Percentiles rank a stretch among this genome's conserved stretches.
phyloP scores from a whole-genome alignment of 371 early-diverging fungal genomes.

The Mucor velutinosus region DNA sequence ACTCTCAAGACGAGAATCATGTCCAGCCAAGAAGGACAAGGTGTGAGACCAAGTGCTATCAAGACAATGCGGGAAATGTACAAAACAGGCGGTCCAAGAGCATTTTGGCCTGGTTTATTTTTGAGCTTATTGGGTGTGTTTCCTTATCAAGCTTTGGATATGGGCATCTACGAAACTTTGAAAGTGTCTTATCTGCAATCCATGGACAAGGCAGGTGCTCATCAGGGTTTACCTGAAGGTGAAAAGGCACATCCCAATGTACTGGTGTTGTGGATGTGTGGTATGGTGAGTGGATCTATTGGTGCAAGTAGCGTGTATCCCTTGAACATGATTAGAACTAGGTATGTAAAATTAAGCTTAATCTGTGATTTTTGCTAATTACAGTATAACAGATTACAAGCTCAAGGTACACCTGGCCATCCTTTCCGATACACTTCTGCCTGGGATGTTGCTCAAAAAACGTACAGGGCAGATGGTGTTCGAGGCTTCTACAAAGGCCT shows the following conservation, averaged over 20 bases:
- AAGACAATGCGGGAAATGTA: constrained; percentile 61
- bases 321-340: constrained; percentile 75
- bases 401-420: constrained; percentile 80
- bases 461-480: constrained; percentile 76
- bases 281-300: constrained; percentile 70
- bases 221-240: constrained; percentile 9
- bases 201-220: constrained; percentile 35
- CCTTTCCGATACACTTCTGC: constrained; percentile 68
- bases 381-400: constrained; percentile 65
- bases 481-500: constrained; percentile 88
- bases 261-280: constrained; percentile 64
- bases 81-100: constrained; percentile 58
- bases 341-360: constrained; percentile 44
- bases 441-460: constrained; percentile 68
- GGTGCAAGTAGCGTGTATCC: constrained; percentile 82
- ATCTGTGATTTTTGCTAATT: neutral
- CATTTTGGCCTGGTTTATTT: constrained; percentile 77
- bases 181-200: constrained; percentile 66
- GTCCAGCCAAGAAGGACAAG: constrained; percentile 27
- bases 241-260: constrained; percentile 43
- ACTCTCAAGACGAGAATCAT: constrained; percentile 78
- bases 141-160: constrained; percentile 80
- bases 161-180: constrained; percentile 73
- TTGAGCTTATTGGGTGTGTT: constrained; percentile 70
- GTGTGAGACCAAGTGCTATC: constrained; percentile 11